These are phyloP conservation scores for Isabelozyma gotoi DNA, from an alignment of 805 yeast genomes.

Conservation along the genomic window DNA sequence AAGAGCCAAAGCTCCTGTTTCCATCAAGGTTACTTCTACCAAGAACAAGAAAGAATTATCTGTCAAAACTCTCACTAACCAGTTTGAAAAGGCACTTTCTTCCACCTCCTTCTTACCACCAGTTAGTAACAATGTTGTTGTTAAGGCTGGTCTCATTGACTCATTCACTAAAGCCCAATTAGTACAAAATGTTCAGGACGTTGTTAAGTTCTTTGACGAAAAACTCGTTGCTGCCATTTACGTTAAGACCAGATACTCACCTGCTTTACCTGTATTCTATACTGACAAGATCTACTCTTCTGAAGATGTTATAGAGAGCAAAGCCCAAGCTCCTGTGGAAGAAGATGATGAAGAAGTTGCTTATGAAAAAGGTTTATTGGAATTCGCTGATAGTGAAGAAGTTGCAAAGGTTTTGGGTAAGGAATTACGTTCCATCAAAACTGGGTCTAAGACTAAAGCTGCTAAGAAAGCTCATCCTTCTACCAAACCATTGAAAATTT, in stretches of 20 bases:
- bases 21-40: slow-evolving; percentile 24
- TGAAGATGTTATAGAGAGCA: slow-evolving; percentile 44
- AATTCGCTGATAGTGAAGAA: slow-evolving; percentile 74
- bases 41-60: slow-evolving; percentile 41
- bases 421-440: slow-evolving; percentile 34
- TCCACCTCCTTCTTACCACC: slow-evolving; percentile 68
- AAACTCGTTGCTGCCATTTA: slow-evolving; percentile 55
- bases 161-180: slow-evolving; percentile 47
- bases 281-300: slow-evolving; percentile 55
- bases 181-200: slow-evolving; percentile 58
- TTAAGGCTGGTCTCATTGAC: slow-evolving; percentile 58
- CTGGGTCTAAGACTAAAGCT: background rate
- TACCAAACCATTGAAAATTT: slow-evolving; percentile 5
- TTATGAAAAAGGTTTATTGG: slow-evolving; percentile 78
- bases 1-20: slow-evolving; percentile 57
- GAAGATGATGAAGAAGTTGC: slow-evolving; percentile 27
- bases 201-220: slow-evolving; percentile 47
- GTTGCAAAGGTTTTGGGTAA: slow-evolving; percentile 63
- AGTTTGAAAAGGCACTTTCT: slow-evolving; percentile 55
- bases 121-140: slow-evolving; percentile 64
- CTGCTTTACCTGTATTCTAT: slow-evolving; percentile 81
- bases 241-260: slow-evolving; percentile 69
- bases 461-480: background rate
- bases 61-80: slow-evolving; percentile 51
- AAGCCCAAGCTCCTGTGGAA: slow-evolving; percentile 16